A percentile compares a stretch with the other conserved stretches of the same genome.
These are phyloP conservation scores for Mantamonas sphyraenae DNA, from an alignment of 78 protist genomes.

Conservation along the genomic window DNA sequence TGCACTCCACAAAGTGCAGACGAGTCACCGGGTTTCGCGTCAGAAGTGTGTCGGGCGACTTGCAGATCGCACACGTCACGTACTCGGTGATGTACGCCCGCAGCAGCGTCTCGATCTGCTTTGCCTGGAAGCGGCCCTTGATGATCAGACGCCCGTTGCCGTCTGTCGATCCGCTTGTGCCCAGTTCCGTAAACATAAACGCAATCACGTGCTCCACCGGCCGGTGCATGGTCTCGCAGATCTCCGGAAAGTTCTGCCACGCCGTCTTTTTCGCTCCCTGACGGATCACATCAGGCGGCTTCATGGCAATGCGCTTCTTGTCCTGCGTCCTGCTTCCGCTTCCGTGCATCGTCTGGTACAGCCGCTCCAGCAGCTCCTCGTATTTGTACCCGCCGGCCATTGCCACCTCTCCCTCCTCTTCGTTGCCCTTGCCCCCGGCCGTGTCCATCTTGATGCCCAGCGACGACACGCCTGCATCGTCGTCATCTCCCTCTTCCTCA, in stretches of 20 bases:
- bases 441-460: no score
- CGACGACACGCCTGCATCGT: neutral
- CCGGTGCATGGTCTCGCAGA: slow-evolving; percentile 72
- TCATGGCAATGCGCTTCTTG: slow-evolving; percentile 31
- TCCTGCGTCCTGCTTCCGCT: slow-evolving; percentile 20
- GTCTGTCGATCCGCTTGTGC: slow-evolving; percentile 86
- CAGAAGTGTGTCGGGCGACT: slow-evolving; percentile 64
- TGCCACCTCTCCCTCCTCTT: neutral
- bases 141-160: slow-evolving; percentile 74
- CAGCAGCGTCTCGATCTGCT: slow-evolving; percentile 83
- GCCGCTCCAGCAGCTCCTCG: slow-evolving; percentile 23
- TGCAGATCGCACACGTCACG: slow-evolving; percentile 86
- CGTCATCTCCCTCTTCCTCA: slow-evolving; percentile 1
- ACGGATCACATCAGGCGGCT: slow-evolving; percentile 74
- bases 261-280: slow-evolving; percentile 70
- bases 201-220: slow-evolving; percentile 71
- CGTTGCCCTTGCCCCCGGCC: no score
- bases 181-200: slow-evolving; percentile 81
- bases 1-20: slow-evolving; percentile 73
- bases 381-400: slow-evolving; percentile 10
- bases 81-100: slow-evolving; percentile 81
- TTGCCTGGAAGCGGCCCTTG: slow-evolving; percentile 79
- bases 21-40: slow-evolving; percentile 59
- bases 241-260: slow-evolving; percentile 79
- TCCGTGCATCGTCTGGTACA: slow-evolving; percentile 1